These are phyloP conservation scores for Aspergillus tamarii DNA, from an alignment of 2,329 filamentous ascomycete genomes.

Conservation along the genomic window DNA sequence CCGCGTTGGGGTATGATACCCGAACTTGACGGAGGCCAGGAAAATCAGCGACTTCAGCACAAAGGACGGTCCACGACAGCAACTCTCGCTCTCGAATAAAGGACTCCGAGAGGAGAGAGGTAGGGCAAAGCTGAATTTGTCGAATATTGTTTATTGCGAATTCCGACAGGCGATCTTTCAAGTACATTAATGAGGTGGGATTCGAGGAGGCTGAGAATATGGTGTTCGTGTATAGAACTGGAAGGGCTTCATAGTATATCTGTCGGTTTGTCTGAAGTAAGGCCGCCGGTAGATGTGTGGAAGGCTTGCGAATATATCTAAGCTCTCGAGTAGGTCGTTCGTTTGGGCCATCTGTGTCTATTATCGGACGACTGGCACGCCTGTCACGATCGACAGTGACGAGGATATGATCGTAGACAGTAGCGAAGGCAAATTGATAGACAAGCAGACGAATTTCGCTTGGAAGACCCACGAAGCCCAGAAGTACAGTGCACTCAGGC, in stretches of 20 bases:
- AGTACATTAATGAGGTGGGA: slow-evolving; percentile 2
- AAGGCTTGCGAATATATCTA: slow-evolving; percentile 8
- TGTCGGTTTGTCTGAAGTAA: slow-evolving; percentile 9
- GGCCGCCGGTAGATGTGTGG: background rate
- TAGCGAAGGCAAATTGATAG: slow-evolving; percentile 10
- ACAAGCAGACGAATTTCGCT: slow-evolving; percentile 12
- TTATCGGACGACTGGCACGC: background rate
- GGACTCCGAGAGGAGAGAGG: background rate
- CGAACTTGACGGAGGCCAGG: slow-evolving; percentile 1
- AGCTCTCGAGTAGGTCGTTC: background rate
- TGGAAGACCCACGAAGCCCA: slow-evolving; percentile 2
- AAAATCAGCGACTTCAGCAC: slow-evolving; percentile 9
- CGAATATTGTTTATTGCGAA: slow-evolving; percentile 10
- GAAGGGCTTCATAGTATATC: slow-evolving; percentile 14
- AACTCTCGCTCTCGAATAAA: slow-evolving; percentile 5
- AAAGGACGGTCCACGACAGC: slow-evolving; percentile 13
- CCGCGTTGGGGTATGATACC: slow-evolving; percentile 3
- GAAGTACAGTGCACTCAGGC: background rate
- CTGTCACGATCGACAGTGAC: slow-evolving; percentile 1
- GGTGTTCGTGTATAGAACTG: slow-evolving; percentile 1
- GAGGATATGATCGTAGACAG: background rate
- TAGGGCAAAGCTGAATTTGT: slow-evolving; percentile 11
- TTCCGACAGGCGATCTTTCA: slow-evolving; percentile 8
- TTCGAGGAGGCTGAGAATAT: background rate
- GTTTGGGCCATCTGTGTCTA: background rate